Evolutionary conservation across 306 rosid genomes (phyloP), one percentile per base, ranked within the genome.

Genomic region (Fagus crenata): DNA sequence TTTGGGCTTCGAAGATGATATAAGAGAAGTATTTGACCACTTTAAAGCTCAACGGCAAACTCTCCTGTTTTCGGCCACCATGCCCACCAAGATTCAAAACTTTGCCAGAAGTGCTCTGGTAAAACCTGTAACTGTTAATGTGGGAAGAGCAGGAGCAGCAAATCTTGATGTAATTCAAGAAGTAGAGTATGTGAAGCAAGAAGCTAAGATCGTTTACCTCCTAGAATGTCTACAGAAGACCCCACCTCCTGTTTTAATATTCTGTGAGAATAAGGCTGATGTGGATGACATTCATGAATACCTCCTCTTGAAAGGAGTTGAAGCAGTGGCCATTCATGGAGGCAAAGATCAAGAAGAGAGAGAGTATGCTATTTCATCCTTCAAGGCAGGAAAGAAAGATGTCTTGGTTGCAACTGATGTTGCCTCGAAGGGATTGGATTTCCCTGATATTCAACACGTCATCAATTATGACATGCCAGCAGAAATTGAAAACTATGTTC

Each of bases 301-400:
- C 77, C 97, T 94, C 37, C 96, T 92, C 71, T 74, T 92, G 81
- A 94, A 92, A 87, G 98, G 98, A 78, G 97, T 94, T 14, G 97
- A 92, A 88, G 97, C 93, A 14, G 96, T 94, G 88, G 93, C 98
- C 69, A 78, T 94, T 75, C 98, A 94, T 59, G 96, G 97, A 80
- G 98, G 98, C 72, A 94, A 92, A 82, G 97, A 92, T 88, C 98
- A 94, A 85, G 97, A 90, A 77, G 98, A 90, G 81, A 90, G 96
- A 83, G 97, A 92, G 84, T 88, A 88, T 64, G 90, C 98, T 43
- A 90, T 95, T 74, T 71, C 97, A 43, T 68, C 97, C 53, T 92
- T 90, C 67, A 95, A 95, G 85, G 84, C 92, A 9, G 86, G 97
- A 68, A 86, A 85, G 85, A 95, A 95, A 86, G 97, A 95, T 83